phyloP scores from a whole-genome alignment of 169 alveolate species.

The Cryptosporidium ryanae region DNA sequence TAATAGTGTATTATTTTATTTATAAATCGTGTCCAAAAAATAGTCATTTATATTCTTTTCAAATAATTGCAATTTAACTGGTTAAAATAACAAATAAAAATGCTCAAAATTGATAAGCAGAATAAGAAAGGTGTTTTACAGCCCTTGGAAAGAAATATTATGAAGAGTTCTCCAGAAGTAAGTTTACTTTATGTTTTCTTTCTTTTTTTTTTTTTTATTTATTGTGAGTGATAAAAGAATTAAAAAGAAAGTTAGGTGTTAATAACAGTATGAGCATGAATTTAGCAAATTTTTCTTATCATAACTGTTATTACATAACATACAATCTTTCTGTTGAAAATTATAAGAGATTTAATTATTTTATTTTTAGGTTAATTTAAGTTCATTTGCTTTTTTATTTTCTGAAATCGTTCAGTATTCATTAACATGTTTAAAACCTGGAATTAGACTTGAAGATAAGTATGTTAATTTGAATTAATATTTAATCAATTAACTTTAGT shows the following conservation, averaged over 20 bases:
- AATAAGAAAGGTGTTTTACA: conserved; percentile 48
- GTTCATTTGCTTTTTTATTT: conserved; percentile 82
- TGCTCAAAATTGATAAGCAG: conserved; percentile 51
- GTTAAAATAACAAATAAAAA: neutral
- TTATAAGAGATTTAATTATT: neutral
- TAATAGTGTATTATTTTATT: too few relatives aligned
- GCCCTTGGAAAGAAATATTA: conserved; percentile 67
- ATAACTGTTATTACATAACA: too few relatives aligned
- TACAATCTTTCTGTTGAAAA: too few relatives aligned
- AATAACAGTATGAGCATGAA: too few relatives aligned
- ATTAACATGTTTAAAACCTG: conserved; percentile 80
- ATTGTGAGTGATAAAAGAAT: too few relatives aligned
- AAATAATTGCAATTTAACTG: too few relatives aligned
- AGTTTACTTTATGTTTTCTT: neutral
- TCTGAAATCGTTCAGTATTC: conserved; percentile 85
- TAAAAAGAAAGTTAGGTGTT: too few relatives aligned
- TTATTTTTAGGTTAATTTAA: conserved; percentile 78
- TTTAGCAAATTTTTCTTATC: too few relatives aligned
- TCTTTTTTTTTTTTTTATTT: neutral
- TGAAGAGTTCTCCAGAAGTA: conserved; percentile 64
- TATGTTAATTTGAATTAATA: conserved; percentile 28
- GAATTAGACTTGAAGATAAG: conserved; percentile 83
- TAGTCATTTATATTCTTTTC: too few relatives aligned
- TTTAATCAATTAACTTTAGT: neutral
- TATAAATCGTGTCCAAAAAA: too few relatives aligned